A percentile compares a stretch with the other conserved stretches of the same genome.
Evolutionary conservation across 257 asterid genomes (phyloP).

Genomic region (Nicotiana attenuata): DNA sequence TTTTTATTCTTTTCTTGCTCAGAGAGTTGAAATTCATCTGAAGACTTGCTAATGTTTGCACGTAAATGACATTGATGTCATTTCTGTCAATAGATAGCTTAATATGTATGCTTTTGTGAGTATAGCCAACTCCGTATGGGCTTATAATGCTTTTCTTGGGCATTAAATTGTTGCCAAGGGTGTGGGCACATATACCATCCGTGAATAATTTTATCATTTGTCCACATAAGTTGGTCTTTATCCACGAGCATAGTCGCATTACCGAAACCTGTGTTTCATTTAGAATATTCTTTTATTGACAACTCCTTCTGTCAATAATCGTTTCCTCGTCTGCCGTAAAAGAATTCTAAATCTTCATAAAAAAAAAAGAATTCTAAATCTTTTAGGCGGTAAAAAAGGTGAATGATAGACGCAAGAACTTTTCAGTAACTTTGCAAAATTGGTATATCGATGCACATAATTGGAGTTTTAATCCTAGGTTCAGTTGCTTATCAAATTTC

Average conservation of each 20-base stretch:
- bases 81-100: conserved; percentile 2
- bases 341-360: neutral
- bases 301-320: neutral
- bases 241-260: neutral
- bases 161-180: neutral
- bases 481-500: neutral
- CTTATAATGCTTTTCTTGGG: neutral
- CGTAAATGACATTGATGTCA: neutral
- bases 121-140: neutral
- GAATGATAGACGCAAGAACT: neutral
- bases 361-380: too few relatives aligned
- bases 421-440: neutral
- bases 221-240: neutral
- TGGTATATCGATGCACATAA: neutral
- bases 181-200: neutral
- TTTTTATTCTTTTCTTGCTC: conserved; percentile 9
- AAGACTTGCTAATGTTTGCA: neutral
- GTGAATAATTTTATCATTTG: neutral
- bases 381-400: neutral
- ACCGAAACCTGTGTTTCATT: neutral
- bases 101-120: neutral
- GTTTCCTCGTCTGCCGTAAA: neutral
- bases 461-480: neutral
- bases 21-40: conserved; percentile 4
- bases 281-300: neutral